These are phyloP conservation scores for Pseudovirgaria hyperparasitica DNA, from an alignment of 2,329 filamentous ascomycete species.

Conservation along the genomic window DNA sequence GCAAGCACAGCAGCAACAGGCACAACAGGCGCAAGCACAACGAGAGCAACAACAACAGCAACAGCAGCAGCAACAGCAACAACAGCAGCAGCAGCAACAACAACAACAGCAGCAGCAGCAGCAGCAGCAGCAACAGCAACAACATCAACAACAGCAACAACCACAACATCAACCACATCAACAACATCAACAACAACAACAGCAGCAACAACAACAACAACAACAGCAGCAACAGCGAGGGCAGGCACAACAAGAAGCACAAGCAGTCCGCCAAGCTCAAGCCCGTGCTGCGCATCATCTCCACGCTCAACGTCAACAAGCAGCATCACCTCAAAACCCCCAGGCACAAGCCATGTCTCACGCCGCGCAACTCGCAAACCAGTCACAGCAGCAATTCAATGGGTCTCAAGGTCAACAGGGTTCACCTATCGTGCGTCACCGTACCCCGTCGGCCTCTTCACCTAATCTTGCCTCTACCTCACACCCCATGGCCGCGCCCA, in stretches of 20 bases:
- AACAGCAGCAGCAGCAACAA: slow-evolving; percentile 33
- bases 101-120: slow-evolving; percentile 36
- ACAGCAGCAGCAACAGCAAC: slow-evolving; percentile 13
- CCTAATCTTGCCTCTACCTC: slow-evolving; percentile 20
- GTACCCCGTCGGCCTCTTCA: slow-evolving; percentile 33
- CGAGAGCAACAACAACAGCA: no score
- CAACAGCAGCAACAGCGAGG: slow-evolving; percentile 3
- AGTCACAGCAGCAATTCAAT: no score
- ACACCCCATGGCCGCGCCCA: slow-evolving; percentile 30
- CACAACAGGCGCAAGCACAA: slow-evolving; percentile 44
- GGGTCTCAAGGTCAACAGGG: slow-evolving; percentile 52
- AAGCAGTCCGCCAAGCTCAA: slow-evolving; percentile 14
- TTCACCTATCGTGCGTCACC: slow-evolving; percentile 45
- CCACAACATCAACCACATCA: no score
- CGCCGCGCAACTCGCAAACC: slow-evolving; percentile 15
- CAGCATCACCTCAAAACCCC: slow-evolving; percentile 23
- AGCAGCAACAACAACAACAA: slow-evolving; percentile 18
- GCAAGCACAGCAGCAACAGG: slow-evolving; percentile 43
- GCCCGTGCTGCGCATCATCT: slow-evolving; percentile 5
- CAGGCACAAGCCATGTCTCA: slow-evolving; percentile 11
- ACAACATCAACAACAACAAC: slow-evolving; percentile 11
- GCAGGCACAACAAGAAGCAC: slow-evolving; percentile 9
- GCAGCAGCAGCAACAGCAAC: slow-evolving; percentile 30
- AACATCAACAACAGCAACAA: slow-evolving; percentile 30
- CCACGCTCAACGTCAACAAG: slow-evolving; percentile 12